Conservation (phyloP, 352 stramenopile species). For the Phytophthora tentaculata region DNA sequence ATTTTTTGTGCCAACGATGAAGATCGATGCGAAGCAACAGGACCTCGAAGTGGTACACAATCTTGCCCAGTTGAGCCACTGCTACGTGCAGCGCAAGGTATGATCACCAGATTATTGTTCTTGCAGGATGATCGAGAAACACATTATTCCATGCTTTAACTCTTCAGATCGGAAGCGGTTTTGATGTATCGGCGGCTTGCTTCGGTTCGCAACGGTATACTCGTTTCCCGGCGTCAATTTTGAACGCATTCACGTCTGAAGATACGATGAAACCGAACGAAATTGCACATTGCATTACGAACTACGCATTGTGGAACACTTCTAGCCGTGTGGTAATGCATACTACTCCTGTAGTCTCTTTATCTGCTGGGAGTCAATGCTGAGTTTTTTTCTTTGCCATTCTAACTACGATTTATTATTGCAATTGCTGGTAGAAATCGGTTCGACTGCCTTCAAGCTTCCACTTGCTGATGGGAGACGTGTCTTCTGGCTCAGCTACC, state of each 20-base stretch:
- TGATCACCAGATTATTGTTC: not conserved
- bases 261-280: slow-evolving; percentile 60
- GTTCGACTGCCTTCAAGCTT: slow-evolving; percentile 75
- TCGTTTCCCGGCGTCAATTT: slow-evolving; percentile 76
- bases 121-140: not conserved
- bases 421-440: slow-evolving; percentile 41
- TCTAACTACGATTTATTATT: slow-evolving; percentile 11
- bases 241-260: slow-evolving; percentile 57
- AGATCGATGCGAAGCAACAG: slow-evolving; percentile 24
- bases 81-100: slow-evolving; percentile 96
- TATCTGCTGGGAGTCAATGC: not conserved
- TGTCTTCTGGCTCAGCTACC: slow-evolving; percentile 93
- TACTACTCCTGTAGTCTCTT: too few species aligned
- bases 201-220: slow-evolving; percentile 96
- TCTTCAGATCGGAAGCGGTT: slow-evolving; percentile 94
- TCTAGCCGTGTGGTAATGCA: slow-evolving; percentile 48
- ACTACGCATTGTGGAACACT: slow-evolving; percentile 54
- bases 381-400: not conserved
- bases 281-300: slow-evolving; percentile 58
- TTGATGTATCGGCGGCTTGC: slow-evolving; percentile 95
- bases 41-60: slow-evolving; percentile 90
- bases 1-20: slow-evolving; percentile 75
- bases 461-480: slow-evolving; percentile 95
- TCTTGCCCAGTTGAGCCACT: slow-evolving; percentile 95
- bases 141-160: not conserved